phyloP scores from a whole-genome alignment of 768 basidiomycete species.

The Mycena sanguinolenta region DNA sequence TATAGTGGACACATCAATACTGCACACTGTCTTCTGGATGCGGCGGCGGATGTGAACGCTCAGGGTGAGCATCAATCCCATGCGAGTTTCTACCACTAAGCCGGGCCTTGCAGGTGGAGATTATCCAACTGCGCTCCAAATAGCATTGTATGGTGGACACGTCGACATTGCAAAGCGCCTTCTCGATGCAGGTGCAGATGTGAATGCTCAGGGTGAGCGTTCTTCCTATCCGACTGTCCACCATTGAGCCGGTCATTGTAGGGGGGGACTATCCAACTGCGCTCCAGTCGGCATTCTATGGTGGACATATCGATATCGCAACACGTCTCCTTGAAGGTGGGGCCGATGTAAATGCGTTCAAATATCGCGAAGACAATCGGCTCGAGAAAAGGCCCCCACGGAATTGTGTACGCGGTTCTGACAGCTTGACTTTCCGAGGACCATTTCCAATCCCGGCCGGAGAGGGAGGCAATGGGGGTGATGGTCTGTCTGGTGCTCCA shows the following conservation, averaged over 20 bases:
- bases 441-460: too few species aligned
- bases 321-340: background rate
- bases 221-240: background rate
- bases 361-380: background rate
- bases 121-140: background rate
- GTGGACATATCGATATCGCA: background rate
- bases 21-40: background rate
- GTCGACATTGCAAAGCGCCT: background rate
- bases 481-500: too few species aligned
- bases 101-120: background rate
- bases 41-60: background rate
- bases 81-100: background rate
- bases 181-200: background rate
- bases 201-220: background rate
- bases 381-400: background rate
- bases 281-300: background rate
- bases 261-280: slow-evolving; percentile 1
- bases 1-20: background rate
- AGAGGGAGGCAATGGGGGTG: too few species aligned
- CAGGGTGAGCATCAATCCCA: background rate
- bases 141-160: background rate
- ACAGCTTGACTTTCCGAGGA: too few species aligned
- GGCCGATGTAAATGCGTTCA: background rate
- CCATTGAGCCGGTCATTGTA: background rate
- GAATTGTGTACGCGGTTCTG: too few species aligned